Evolutionary conservation across 345 rosid species (phyloP).

Genomic region (Excoecaria cochinchinensis): DNA sequence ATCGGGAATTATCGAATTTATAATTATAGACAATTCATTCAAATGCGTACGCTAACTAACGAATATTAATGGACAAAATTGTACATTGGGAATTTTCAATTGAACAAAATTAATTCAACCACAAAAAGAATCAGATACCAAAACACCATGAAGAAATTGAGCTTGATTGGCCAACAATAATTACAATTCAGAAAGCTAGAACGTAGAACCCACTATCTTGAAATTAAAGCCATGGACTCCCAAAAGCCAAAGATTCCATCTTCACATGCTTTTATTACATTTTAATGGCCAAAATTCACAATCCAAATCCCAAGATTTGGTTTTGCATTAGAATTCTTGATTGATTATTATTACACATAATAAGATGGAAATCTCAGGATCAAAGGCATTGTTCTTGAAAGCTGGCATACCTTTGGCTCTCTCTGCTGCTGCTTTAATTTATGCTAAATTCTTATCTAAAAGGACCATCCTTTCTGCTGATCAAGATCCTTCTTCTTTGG

Average conservation of each 20-base stretch:
- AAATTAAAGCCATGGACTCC: constrained; percentile 32
- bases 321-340: neutral
- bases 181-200: constrained; percentile 44
- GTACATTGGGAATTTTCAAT: too few species aligned
- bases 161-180: constrained; percentile 4
- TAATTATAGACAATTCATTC: too few species aligned
- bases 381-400: constrained; percentile 48
- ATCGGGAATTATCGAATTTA: too few species aligned
- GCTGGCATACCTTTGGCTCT: constrained; percentile 60
- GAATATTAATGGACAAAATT: too few species aligned
- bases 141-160: constrained; percentile 12
- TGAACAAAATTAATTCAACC: too few species aligned
- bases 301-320: neutral
- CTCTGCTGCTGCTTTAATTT: constrained; percentile 61
- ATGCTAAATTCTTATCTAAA: constrained; percentile 43
- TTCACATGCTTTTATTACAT: constrained; percentile 10
- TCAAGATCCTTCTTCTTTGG: constrained; percentile 16
- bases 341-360: neutral
- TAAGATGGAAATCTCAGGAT: constrained; percentile 41
- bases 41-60: too few species aligned
- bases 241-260: constrained; percentile 38
- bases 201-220: constrained; percentile 21
- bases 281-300: neutral
- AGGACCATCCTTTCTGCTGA: constrained; percentile 9
- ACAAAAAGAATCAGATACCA: constrained; percentile 38